Base-by-base conservation (phyloP, 2,329 filamentous ascomycete genomes). In the Alternaria incomplexa region DNA sequence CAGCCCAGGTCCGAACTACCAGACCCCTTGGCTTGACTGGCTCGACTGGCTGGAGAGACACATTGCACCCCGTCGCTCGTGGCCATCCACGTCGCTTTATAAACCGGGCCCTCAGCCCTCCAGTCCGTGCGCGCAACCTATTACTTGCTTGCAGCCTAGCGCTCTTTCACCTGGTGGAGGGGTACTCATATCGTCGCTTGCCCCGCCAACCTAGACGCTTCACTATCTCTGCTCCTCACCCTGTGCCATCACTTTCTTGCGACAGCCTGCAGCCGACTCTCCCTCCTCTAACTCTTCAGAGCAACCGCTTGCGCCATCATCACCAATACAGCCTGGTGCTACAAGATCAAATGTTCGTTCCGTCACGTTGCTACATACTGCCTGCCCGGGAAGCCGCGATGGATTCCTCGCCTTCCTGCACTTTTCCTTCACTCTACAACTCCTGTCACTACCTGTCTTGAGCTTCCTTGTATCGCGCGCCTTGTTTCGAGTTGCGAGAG, bases 331-430 rank as follows among this genome's bases (percentile, higher is more conserved):
- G 67, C 70, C 64, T 69, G 69, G 71, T 74, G 67, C 65, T 63
- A 65, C 63, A 74, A 76, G 71, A 74, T 72, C 71, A 78, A 78
- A 79, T 79, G 77, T 79, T 79, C 76, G 77, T 79, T 76, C 72
- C 70, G 73, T 73, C 77, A 77, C 72, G 65, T 74, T 79, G 75
- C 73, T 76, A 71, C 70, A 66, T 68, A 65, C 68, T 69, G 66
- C 69, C 67, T 71, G 68, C 69, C 65, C 64, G 58, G 67, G 68
- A 66, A 63, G 73, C 75, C 74, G 70, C 69, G 62, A 76, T 72
- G 75, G 71, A 64, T 69, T 71, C 66, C 64, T 67, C 68, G 66
- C 69, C 65, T 65, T 63, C 63, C 67, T 64, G 55, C 53, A 61
- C 58, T 40, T 64, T 67, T 56, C 63, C 68, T 66, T 71, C 55